Base-by-base conservation (phyloP, 2,329 filamentous ascomycete species). In the Venturia carpophila region DNA sequence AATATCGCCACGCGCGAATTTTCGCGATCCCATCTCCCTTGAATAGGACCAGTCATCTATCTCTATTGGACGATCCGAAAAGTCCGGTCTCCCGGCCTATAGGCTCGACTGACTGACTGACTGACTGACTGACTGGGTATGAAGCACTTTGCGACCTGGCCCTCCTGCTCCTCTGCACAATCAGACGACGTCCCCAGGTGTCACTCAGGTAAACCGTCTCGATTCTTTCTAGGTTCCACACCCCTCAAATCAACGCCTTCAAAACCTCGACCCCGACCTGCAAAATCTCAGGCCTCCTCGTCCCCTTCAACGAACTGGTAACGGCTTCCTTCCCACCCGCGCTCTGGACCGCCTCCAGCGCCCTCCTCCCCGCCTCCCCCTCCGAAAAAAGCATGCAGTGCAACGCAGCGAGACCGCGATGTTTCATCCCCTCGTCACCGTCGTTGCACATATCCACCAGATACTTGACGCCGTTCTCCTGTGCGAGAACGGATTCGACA, bases 381-480 rank as follows among this genome's bases (percentile, higher is more conserved):
- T 88, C 85, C 4, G 84, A 83, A 13, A 80, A 80, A 6, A 91
- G 80, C 72, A 97, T 79, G 73, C 95, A 95, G 67, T 85, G 81
- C 19, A 94, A 74, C 66, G 87, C 85, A 34, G 93, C 91, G 1
- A 89, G 84, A 0, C 91, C 94, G 9, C 94, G 79, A 72, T 86
- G 82, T 66, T 85, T 79, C 24, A 86, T 80, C 19, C 88, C 84
- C 1, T 85, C 89, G 6, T 89, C 84, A 37, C 82, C 80, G 68
- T 96, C 91, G 19, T 80, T 79, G 71, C 91, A 96, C 72, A 97
- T 77, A 0, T 82, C 85, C n/a, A 99, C 75, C n/a, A 97, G 71
- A n/a, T 91, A 84, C 67, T 86, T 82, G 4, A 94, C 81, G 0
- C 91, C 91, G 17, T 88, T 82, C 5, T 90, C 85, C 43, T 88